Conservation (phyloP, 352 stramenopile species). For the Hyaloperonospora brassicae region DNA sequence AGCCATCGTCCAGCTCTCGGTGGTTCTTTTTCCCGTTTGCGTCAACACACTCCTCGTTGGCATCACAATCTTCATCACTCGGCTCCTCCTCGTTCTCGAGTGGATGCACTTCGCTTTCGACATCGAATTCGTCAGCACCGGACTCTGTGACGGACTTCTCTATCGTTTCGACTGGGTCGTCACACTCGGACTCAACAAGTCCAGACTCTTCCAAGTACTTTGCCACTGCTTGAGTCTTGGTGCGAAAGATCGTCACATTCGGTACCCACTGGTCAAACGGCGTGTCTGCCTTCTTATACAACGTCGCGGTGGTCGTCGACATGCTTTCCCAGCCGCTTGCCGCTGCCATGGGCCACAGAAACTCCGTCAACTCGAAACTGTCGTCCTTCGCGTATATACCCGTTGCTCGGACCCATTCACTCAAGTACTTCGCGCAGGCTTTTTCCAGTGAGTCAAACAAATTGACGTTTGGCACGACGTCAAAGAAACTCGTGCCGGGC, state of each 20-base stretch:
- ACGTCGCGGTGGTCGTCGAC: conserved; percentile 35
- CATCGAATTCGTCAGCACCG: conserved; percentile 13
- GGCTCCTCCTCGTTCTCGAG: not conserved
- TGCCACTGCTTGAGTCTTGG: conserved; percentile 47
- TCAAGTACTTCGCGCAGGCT: conserved; percentile 45
- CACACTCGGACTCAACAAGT: conserved; percentile 11
- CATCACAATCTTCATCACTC: conserved; percentile 7
- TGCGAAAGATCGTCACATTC: conserved; percentile 69
- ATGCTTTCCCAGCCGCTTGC: conserved; percentile 54
- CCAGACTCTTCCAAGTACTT: conserved; percentile 48
- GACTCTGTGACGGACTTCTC: conserved; percentile 3
- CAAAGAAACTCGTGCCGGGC: conserved; percentile 56
- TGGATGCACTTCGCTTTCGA: conserved; percentile 18
- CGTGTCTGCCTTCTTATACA: conserved; percentile 59
- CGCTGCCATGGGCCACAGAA: conserved; percentile 55
- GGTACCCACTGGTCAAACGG: conserved; percentile 60
- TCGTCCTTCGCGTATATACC: conserved; percentile 8
- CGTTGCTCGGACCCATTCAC: conserved; percentile 27
- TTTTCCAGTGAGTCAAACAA: conserved; percentile 69
- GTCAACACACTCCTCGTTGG: conserved; percentile 5
- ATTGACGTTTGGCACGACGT: conserved; percentile 62
- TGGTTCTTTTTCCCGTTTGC: conserved; percentile 12
- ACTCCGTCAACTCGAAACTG: conserved; percentile 29
- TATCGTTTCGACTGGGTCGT: conserved; percentile 5
- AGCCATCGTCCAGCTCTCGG: conserved; percentile 18